A percentile compares a stretch with the other conserved stretches of the same genome.
phyloP scores from a whole-genome alignment of 2,329 filamentous ascomycete genomes.

The Botrytis galanthina region DNA sequence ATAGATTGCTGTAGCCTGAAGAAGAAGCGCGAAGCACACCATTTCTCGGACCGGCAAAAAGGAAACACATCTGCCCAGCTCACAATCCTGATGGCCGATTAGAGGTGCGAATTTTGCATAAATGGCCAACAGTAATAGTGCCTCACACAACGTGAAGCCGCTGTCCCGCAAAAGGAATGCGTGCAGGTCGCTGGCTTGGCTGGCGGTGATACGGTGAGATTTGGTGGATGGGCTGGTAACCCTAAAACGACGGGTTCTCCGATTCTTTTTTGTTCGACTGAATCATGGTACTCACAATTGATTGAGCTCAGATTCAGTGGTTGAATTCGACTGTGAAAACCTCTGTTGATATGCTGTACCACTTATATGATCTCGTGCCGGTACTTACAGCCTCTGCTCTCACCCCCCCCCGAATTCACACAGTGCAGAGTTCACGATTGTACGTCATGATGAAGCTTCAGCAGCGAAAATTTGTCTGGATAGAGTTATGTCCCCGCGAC shows the following conservation, averaged over 20 bases:
- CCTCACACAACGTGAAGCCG: constrained; percentile 13
- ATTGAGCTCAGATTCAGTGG: neutral
- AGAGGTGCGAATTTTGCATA: neutral
- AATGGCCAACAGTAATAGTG: constrained; percentile 10
- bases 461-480: neutral
- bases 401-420: neutral
- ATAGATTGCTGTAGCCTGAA: neutral
- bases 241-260: constrained; percentile 1
- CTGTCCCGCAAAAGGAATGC: constrained; percentile 7
- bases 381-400: neutral
- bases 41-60: constrained; percentile 1
- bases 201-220: constrained; percentile 16
- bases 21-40: neutral
- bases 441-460: constrained; percentile 3
- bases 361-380: neutral
- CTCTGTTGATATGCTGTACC: neutral
- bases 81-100: neutral
- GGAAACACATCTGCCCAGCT: neutral
- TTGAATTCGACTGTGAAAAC: neutral
- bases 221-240: constrained; percentile 3
- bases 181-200: constrained; percentile 18
- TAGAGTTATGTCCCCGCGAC: neutral
- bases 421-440: neutral
- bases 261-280: neutral
- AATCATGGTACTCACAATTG: neutral